Conservation (phyloP, 306 rosid genomes). For the Rosa rugosa region DNA sequence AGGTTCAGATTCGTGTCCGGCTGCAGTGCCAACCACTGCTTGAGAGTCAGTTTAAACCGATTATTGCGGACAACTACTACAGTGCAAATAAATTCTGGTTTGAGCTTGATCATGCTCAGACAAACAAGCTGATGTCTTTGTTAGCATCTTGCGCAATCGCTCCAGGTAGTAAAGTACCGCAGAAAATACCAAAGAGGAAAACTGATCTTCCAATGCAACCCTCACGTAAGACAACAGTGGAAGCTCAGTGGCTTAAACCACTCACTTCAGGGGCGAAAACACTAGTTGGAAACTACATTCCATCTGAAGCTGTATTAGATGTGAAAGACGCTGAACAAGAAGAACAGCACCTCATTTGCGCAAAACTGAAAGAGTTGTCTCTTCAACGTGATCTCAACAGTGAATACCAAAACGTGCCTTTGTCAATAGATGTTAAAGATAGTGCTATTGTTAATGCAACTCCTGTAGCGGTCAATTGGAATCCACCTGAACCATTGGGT, state of each 20-base stretch:
- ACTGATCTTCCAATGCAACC: conserved; percentile 27
- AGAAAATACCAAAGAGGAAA: conserved; percentile 29
- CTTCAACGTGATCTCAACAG: conserved; percentile 17
- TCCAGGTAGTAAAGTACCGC: conserved; percentile 33
- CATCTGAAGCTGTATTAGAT: conserved; percentile 32
- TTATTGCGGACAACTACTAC: conserved; percentile 64
- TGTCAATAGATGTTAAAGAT: conserved; percentile 19
- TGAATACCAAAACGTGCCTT: conserved; percentile 31
- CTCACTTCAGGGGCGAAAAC: conserved; percentile 22
- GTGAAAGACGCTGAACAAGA: conserved; percentile 34
- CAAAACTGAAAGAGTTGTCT: conserved; percentile 57
- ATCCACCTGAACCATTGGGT: conserved; percentile 14
- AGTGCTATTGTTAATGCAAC: background rate
- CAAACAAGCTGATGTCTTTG: conserved; percentile 48
- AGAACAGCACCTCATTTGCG: conserved; percentile 39
- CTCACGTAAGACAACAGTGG: conserved; percentile 25
- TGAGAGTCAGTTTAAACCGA: conserved; percentile 59
- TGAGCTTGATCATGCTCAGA: conserved; percentile 75
- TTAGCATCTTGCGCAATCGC: conserved; percentile 46
- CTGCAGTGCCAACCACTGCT: conserved; percentile 58
- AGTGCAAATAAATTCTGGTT: conserved; percentile 58
- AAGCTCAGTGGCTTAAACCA: conserved; percentile 30
- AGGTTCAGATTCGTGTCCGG: conserved; percentile 62
- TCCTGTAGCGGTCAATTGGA: conserved; percentile 7
- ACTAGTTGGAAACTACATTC: conserved; percentile 32